These are phyloP conservation scores for Canariomyces notabilis DNA, from an alignment of 2,329 filamentous ascomycete species.

Conservation along the genomic window DNA sequence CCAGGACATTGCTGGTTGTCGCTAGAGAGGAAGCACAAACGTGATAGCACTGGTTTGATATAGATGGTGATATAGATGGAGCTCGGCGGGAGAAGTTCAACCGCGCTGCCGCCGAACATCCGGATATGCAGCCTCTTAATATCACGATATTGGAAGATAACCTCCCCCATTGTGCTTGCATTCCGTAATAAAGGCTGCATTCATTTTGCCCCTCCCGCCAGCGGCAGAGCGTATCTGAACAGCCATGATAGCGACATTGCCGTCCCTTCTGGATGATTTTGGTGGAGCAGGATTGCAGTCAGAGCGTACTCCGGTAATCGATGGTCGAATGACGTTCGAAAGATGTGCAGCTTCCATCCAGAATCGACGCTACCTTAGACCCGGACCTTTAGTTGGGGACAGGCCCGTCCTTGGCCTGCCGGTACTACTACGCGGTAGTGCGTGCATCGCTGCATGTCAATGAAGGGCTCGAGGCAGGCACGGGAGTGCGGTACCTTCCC, in stretches of 20 bases:
- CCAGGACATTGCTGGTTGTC: not conserved
- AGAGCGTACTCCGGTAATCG: too few species aligned
- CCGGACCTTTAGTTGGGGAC: not conserved
- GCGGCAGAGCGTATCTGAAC: not conserved
- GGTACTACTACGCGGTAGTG: too few species aligned
- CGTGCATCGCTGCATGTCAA: not conserved
- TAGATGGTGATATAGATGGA: too few species aligned
- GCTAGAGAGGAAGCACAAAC: not conserved
- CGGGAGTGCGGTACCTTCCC: not conserved
- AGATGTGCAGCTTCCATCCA: constrained; percentile 10
- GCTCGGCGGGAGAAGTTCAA: constrained; percentile 15
- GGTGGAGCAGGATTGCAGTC: not conserved
- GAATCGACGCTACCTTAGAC: not conserved
- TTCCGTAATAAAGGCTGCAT: constrained; percentile 1
- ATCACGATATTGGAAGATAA: constrained; percentile 10
- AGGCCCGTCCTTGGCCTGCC: not conserved
- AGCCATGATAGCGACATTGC: not conserved
- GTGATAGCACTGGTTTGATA: constrained; percentile 12
- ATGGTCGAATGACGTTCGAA: constrained; percentile 4
- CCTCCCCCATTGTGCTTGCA: constrained; percentile 4
- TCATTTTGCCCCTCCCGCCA: not conserved
- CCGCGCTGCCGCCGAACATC: constrained; percentile 7
- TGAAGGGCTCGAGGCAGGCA: not conserved
- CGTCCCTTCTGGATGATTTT: not conserved
- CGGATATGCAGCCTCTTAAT: constrained; percentile 20